Conservation (phyloP, 805 yeast species). For the Dipodascus albidus region DNA sequence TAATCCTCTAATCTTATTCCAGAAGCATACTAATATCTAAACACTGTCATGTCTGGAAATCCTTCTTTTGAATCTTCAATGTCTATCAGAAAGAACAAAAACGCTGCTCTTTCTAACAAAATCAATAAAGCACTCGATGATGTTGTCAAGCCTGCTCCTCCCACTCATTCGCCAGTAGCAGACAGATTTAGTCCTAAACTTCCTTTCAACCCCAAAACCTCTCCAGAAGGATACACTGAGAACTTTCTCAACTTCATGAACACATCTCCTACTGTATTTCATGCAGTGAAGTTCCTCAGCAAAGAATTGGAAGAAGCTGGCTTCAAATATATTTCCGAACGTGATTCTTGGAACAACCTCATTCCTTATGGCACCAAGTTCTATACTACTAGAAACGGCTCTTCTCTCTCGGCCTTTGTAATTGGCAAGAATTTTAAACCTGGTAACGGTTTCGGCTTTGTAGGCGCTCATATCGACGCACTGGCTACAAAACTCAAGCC, state of each 20-base stretch:
- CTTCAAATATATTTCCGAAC: slow-evolving; percentile 55
- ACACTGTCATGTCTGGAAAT: neutral
- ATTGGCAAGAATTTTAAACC: slow-evolving; percentile 59
- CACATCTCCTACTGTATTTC: slow-evolving; percentile 57
- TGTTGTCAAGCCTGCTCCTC: neutral
- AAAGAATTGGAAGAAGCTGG: slow-evolving; percentile 44
- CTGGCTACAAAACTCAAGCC: slow-evolving; percentile 61
- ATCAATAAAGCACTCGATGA: neutral
- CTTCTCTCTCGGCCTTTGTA: slow-evolving; percentile 56
- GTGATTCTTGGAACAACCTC: slow-evolving; percentile 38
- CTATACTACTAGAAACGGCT: slow-evolving; percentile 58
- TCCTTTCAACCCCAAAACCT: neutral
- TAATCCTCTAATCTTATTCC: neutral
- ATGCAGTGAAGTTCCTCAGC: slow-evolving; percentile 47
- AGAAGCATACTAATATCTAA: neutral
- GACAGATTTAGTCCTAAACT: neutral
- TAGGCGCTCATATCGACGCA: slow-evolving; percentile 64
- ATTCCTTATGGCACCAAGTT: slow-evolving; percentile 40
- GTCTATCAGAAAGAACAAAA: neutral
- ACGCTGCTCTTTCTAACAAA: neutral
- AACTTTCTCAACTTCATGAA: neutral
- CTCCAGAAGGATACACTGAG: neutral
- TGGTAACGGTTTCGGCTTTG: slow-evolving; percentile 41
- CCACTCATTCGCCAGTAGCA: neutral
- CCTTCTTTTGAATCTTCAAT: neutral